Percentiles rank a stretch among this genome's conserved stretches.
phyloP scores from a whole-genome alignment of 2,329 filamentous ascomycete species.

The Coniochaeta sp. region DNA sequence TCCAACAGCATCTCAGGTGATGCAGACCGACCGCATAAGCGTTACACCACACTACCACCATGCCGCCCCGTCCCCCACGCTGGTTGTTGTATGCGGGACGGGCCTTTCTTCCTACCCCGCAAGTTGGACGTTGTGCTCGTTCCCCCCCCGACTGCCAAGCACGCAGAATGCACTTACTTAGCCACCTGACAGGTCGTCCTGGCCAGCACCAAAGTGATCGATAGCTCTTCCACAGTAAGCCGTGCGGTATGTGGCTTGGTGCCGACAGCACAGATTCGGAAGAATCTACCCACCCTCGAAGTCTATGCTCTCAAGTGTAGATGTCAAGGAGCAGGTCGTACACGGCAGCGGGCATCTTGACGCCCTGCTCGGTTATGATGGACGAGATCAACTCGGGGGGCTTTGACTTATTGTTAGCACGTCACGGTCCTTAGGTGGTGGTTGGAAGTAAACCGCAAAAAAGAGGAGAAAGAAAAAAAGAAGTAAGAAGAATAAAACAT shows the following conservation, averaged over 20 bases:
- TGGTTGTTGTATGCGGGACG: background rate
- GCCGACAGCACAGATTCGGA: background rate
- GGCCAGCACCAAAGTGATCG: background rate
- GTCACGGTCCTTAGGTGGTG: background rate
- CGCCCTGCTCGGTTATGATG: slow-evolving; percentile 69
- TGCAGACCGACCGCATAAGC: background rate
- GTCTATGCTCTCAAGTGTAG: slow-evolving; percentile 18
- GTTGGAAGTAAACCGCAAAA: no score
- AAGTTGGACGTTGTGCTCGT: background rate
- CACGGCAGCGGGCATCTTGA: slow-evolving; percentile 62
- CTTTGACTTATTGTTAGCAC: slow-evolving; percentile 27
- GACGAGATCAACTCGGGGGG: slow-evolving; percentile 63
- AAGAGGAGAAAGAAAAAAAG: no score
- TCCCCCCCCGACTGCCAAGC: background rate
- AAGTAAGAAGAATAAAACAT: slow-evolving; percentile 17
- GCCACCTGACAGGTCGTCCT: background rate
- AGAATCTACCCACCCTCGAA: background rate
- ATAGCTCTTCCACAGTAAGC: background rate
- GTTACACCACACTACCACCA: background rate
- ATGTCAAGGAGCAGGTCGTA: slow-evolving; percentile 65
- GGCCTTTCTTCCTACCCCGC: background rate
- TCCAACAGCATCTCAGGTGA: background rate
- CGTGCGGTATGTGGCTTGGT: background rate
- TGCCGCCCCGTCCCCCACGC: background rate
- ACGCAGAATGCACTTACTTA: background rate